A percentile compares a stretch with the other conserved stretches of the same genome.
phyloP scores from a whole-genome alignment of 2,329 filamentous ascomycete genomes.

The Aureobasidium sp. region DNA sequence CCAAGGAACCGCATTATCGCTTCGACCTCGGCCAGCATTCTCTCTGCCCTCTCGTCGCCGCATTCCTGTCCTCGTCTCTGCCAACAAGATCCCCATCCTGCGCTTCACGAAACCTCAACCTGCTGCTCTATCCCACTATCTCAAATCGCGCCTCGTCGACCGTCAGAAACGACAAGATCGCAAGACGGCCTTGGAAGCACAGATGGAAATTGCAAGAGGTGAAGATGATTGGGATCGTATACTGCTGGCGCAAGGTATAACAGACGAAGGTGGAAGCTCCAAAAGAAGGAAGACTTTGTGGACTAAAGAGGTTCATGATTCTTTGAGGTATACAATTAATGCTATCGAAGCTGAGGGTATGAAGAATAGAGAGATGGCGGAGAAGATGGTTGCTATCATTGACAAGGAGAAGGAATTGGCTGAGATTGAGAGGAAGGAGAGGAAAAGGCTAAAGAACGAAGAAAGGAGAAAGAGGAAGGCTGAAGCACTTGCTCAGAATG shows the following conservation, averaged over 20 bases:
- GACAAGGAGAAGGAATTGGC: slow-evolving; percentile 41
- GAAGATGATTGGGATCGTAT: slow-evolving; percentile 46
- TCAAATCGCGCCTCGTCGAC: slow-evolving; percentile 45
- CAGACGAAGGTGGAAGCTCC: slow-evolving; percentile 14
- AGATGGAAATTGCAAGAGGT: slow-evolving; percentile 31
- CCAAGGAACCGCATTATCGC: slow-evolving; percentile 17
- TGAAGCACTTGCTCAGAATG: background rate
- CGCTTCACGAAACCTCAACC: slow-evolving; percentile 61
- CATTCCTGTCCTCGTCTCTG: slow-evolving; percentile 52
- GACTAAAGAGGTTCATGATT: slow-evolving; percentile 24
- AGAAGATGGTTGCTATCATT: slow-evolving; percentile 41
- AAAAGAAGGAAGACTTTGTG: slow-evolving; percentile 24
- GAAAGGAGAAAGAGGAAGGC: slow-evolving; percentile 15
- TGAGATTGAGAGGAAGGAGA: slow-evolving; percentile 30
- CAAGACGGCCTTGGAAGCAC: slow-evolving; percentile 36
- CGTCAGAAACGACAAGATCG: slow-evolving; percentile 38
- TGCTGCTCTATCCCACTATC: slow-evolving; percentile 47
- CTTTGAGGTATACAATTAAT: slow-evolving; percentile 15
- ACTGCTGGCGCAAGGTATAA: slow-evolving; percentile 25
- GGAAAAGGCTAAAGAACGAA: slow-evolving; percentile 16
- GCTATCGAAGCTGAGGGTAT: slow-evolving; percentile 14
- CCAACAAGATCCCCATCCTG: slow-evolving; percentile 56
- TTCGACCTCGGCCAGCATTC: slow-evolving; percentile 24
- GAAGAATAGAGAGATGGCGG: slow-evolving; percentile 29
- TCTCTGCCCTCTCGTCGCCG: slow-evolving; percentile 46